Conservation (phyloP, 768 basidiomycete genomes). For the Leccinum rimulosum region DNA sequence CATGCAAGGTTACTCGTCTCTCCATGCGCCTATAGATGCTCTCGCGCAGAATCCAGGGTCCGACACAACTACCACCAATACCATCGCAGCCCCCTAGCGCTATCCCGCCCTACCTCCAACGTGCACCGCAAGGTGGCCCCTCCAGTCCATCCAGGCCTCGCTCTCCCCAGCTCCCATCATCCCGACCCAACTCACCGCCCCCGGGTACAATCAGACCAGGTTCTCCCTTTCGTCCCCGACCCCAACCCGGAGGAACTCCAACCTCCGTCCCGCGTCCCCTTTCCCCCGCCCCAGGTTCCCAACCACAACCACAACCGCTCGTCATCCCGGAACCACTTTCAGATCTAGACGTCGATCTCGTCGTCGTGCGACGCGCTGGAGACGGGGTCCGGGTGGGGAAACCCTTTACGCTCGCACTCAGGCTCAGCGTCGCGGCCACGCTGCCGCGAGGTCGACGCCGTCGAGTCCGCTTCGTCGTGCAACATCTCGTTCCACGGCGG, state of each 20-base stretch:
- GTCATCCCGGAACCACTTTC: constrained; percentile 21
- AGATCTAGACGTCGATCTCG: constrained; percentile 57
- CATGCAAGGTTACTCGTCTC: neutral
- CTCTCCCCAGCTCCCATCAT: constrained; percentile 53
- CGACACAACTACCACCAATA: constrained; percentile 29
- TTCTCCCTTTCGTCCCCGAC: constrained; percentile 38
- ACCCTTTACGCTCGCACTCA: constrained; percentile 58
- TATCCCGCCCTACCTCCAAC: constrained; percentile 74
- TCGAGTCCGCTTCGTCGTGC: constrained; percentile 57
- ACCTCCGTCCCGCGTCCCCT: constrained; percentile 26
- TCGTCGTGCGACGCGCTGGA: constrained; percentile 49
- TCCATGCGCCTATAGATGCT: constrained; percentile 47
- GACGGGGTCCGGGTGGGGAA: constrained; percentile 47
- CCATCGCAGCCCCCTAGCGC: constrained; percentile 60
- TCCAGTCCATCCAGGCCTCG: constrained; percentile 48
- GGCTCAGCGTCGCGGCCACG: constrained; percentile 49
- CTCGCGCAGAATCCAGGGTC: constrained; percentile 72
- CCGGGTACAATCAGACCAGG: constrained; percentile 42
- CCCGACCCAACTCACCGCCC: constrained; percentile 59
- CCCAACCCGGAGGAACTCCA: constrained; percentile 32
- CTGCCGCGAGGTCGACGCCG: constrained; percentile 36
- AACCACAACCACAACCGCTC: constrained; percentile 20
- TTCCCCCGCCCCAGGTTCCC: constrained; percentile 28
- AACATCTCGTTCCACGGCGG: constrained; percentile 55
- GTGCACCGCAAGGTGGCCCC: constrained; percentile 37